Conservation (phyloP, 495 filamentous ascomycete genomes). For the Aspergillus cristatus region DNA sequence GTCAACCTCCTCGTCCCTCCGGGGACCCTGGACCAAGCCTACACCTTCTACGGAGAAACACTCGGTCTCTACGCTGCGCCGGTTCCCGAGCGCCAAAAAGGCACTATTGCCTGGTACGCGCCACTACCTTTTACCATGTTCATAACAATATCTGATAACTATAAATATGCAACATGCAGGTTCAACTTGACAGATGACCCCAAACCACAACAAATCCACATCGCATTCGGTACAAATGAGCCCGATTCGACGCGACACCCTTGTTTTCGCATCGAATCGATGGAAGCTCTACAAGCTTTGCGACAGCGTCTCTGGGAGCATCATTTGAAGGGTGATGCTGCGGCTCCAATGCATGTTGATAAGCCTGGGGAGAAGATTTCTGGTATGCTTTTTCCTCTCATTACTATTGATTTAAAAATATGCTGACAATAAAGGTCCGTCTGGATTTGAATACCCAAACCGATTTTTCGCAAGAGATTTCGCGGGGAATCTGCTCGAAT, state of each 20-base stretch:
- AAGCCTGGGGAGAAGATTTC: constrained; percentile 42
- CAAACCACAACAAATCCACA: constrained; percentile 46
- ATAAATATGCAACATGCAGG: constrained; percentile 11
- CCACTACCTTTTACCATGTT: background rate
- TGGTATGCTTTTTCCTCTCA: constrained; percentile 24
- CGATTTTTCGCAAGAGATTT: constrained; percentile 57
- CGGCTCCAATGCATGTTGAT: constrained; percentile 45
- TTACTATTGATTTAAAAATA: background rate
- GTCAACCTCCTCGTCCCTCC: constrained; percentile 50
- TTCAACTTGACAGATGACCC: constrained; percentile 49
- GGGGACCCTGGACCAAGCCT: constrained; percentile 43
- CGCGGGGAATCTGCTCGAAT: constrained; percentile 54
- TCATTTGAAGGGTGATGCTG: constrained; percentile 34
- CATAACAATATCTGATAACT: background rate
- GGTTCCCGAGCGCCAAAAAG: constrained; percentile 42
- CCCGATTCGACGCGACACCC: constrained; percentile 40
- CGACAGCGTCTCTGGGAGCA: constrained; percentile 47
- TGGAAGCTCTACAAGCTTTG: constrained; percentile 36
- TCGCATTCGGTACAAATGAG: constrained; percentile 44
- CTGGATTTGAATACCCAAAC: constrained; percentile 49
- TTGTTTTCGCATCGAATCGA: constrained; percentile 43
- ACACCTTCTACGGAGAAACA: constrained; percentile 47
- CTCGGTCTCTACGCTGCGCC: constrained; percentile 39
- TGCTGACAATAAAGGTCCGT: constrained; percentile 24
- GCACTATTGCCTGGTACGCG: constrained; percentile 40